A percentile compares a stretch with the other conserved stretches of the same genome.
phyloP scores from a whole-genome alignment of 2,329 filamentous ascomycete genomes.

The Calonectria ilicicola region DNA sequence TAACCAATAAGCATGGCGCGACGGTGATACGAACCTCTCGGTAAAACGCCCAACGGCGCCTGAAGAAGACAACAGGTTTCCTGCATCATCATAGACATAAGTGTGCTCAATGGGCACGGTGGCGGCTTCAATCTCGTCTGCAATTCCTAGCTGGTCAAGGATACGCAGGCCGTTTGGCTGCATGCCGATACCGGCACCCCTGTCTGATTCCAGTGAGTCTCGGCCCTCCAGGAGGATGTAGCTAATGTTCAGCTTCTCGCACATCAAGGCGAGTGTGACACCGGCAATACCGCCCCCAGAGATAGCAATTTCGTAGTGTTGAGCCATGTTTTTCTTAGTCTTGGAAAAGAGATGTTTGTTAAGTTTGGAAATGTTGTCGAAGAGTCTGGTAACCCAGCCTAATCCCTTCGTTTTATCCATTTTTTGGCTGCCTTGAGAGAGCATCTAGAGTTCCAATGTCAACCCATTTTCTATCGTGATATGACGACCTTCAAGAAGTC shows the following conservation, averaged over 20 bases:
- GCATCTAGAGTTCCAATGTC: not conserved
- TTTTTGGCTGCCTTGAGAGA: not conserved
- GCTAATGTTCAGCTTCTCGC: constrained; percentile 2
- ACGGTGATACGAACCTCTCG: not conserved
- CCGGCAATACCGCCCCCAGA: not conserved
- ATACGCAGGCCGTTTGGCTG: constrained; percentile 5
- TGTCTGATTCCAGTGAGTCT: constrained; percentile 2
- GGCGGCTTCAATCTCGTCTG: constrained; percentile 2
- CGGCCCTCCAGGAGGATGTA: constrained; percentile 1
- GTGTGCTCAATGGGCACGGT: constrained; percentile 5
- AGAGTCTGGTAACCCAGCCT: not conserved
- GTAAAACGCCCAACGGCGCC: constrained; percentile 1
- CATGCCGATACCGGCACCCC: constrained; percentile 2
- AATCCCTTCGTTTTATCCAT: constrained; percentile 2
- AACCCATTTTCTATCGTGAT: not conserved
- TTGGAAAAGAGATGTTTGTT: not conserved
- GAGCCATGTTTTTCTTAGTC: not conserved
- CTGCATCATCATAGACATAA: not conserved
- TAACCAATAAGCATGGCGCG: not conserved
- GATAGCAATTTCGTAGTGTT: not conserved
- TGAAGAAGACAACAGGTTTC: not conserved
- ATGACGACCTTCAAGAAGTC: not conserved
- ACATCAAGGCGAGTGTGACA: not conserved
- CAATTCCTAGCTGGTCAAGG: not conserved
- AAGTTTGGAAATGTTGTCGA: not conserved